These are phyloP conservation scores for Escallonia rubra DNA, from an alignment of 129 eudicot species.

Conservation along the genomic window DNA sequence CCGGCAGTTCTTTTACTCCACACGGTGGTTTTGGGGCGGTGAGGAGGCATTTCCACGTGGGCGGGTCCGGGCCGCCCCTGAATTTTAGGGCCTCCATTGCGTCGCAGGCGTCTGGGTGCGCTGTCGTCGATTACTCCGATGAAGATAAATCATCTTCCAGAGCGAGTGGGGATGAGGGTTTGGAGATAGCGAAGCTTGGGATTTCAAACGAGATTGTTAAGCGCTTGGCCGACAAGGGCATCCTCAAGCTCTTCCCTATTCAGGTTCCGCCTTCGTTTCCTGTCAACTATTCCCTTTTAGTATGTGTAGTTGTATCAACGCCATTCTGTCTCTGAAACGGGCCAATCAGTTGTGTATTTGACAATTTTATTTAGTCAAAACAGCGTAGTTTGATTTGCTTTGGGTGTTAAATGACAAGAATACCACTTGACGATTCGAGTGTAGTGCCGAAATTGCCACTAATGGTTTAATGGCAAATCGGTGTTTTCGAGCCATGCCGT, in stretches of 20 bases:
- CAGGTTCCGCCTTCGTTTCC: conserved; percentile 41
- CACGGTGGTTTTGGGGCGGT: background rate
- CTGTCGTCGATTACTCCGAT: conserved; percentile 42
- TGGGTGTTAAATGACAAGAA: background rate
- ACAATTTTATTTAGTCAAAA: background rate
- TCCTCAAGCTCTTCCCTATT: conserved; percentile 80
- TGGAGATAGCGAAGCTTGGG: conserved; percentile 75
- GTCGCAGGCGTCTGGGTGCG: conserved; percentile 38
- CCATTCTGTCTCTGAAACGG: background rate
- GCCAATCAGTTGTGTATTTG: background rate
- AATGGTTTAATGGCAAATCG: too few species aligned
- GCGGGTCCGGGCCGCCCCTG: conserved; percentile 2
- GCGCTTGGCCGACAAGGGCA: conserved; percentile 58
- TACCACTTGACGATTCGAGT: background rate
- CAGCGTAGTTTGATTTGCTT: too few species aligned
- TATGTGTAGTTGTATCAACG: background rate
- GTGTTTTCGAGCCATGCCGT: too few species aligned
- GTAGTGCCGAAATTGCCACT: too few species aligned
- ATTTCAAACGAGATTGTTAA: conserved; percentile 54
- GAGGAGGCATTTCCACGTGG: conserved; percentile 28
- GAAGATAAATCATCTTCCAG: conserved; percentile 16
- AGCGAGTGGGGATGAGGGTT: conserved; percentile 36
- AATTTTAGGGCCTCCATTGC: conserved; percentile 31
- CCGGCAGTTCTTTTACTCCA: background rate
- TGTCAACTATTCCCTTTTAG: background rate